Base-by-base conservation (phyloP, 179 eudicot genomes). In the Camellia oleifera region DNA sequence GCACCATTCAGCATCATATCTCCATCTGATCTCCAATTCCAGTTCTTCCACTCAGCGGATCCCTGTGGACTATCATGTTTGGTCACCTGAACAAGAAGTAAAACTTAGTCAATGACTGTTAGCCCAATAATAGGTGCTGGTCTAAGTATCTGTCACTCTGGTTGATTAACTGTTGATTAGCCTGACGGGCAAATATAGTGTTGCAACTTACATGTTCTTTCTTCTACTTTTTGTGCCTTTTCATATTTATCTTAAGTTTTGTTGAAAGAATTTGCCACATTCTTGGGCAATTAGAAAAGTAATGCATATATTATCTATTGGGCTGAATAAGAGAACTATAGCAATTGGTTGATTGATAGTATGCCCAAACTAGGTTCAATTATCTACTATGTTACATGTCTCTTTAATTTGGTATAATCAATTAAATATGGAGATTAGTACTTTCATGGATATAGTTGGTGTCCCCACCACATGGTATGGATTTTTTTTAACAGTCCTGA, bases 1-100 rank as follows among this genome's bases (percentile, higher is more conserved):
- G 88, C 88, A 7, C 88, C 88, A 64, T 85, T 85, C 81, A 83
- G 26, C 84, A 85, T 73, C 78, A 85, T 8, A 66, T 85, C 88
- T 54, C 88, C 88, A 60, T 82, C 88, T 17, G 88, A 82, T 77
- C 87, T 85, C 87, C 87, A 85, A 65, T 85, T 85, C 87, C 87
- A 85, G 2, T 14, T 69, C 80, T 77, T 85, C 88, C 85, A 85
- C 66, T 85, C 88, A 0, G 53, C 70, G 61, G 80, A 61, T 26
- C 82, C 88, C 18, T n/a, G 7, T n/a, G 54, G 14, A 20, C 71
- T 78, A 63, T 80, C 86, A 0, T 65, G 84, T 77, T 85, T 85
- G 17, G 88, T 85, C 58, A 85, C 82, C 88, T 85, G 78, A 67
- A 52, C 67, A 61, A 76, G 32, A 76, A 52, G 17, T 0, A 75